Conservation (phyloP, 495 filamentous ascomycete genomes). For the Hypoxylon lienhwacheense region DNA sequence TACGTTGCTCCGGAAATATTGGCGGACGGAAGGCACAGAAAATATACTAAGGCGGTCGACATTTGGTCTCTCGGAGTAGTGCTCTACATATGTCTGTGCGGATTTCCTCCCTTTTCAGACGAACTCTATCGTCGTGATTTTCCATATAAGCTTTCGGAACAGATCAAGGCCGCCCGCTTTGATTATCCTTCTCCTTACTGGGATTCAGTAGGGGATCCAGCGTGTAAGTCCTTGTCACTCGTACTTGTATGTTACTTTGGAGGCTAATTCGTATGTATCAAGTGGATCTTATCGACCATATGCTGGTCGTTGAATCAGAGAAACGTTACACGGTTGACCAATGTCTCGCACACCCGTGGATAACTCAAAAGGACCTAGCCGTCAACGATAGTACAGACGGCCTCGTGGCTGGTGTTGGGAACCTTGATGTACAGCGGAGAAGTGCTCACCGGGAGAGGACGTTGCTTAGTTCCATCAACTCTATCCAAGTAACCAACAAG, state of each 20-base stretch:
- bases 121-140: conserved; percentile 80
- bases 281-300: conserved; percentile 91
- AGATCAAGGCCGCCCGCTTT: conserved; percentile 86
- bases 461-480: conserved; percentile 78
- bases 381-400: conserved; percentile 89
- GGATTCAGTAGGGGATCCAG: conserved; percentile 88
- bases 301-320: conserved; percentile 86
- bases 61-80: conserved; percentile 97
- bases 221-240: conserved; percentile 47
- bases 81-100: conserved; percentile 98
- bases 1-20: conserved; percentile 97
- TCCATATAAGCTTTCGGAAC: conserved; percentile 83
- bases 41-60: conserved; percentile 94
- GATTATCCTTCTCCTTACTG: conserved; percentile 98
- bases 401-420: conserved; percentile 76
- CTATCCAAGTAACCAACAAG: conserved; percentile 67
- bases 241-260: not conserved
- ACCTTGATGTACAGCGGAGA: conserved; percentile 81
- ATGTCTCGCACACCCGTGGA: conserved; percentile 91
- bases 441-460: conserved; percentile 82
- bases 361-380: conserved; percentile 57
- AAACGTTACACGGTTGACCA: conserved; percentile 84
- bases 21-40: conserved; percentile 70
- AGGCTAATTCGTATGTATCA: conserved; percentile 22
- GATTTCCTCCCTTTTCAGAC: conserved; percentile 96